Conservation (phyloP, 2,329 filamentous ascomycete genomes). For the Pseudogymnoascus sp. region DNA sequence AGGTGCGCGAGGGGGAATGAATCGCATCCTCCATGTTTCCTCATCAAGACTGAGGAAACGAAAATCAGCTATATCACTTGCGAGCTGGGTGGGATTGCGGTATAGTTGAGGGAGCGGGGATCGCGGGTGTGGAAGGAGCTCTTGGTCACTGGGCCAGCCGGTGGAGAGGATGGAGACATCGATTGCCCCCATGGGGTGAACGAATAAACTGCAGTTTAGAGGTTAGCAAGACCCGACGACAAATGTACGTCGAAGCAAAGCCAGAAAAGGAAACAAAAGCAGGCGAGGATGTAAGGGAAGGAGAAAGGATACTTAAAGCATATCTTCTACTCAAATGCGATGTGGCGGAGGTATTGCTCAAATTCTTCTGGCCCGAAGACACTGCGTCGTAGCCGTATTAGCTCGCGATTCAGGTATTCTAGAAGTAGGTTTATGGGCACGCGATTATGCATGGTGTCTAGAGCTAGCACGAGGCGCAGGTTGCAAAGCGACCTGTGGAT, state of each 20-base stretch:
- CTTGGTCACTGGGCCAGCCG: neutral
- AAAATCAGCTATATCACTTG: neutral
- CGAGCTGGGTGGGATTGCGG: neutral
- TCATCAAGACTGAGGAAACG: neutral
- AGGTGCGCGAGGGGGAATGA: neutral
- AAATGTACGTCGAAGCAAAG: neutral
- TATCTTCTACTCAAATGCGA: neutral
- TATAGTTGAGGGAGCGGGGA: neutral
- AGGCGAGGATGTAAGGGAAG: neutral
- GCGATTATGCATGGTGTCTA: neutral
- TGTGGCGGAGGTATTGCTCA: neutral
- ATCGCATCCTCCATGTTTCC: neutral
- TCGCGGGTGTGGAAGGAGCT: neutral
- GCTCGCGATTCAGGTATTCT: neutral
- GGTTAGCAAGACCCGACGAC: neutral
- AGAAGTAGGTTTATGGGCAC: slow-evolving; percentile 1
- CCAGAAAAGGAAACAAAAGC: neutral
- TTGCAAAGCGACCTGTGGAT: neutral
- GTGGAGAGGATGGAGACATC: neutral
- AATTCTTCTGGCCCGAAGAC: neutral
- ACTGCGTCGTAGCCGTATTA: neutral
- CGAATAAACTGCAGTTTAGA: neutral
- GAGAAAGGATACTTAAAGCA: neutral
- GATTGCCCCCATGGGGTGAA: neutral
- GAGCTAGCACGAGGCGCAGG: neutral